phyloP scores from a whole-genome alignment of 176 grass and related monocot genomes.

The Oryza meyeriana region DNA sequence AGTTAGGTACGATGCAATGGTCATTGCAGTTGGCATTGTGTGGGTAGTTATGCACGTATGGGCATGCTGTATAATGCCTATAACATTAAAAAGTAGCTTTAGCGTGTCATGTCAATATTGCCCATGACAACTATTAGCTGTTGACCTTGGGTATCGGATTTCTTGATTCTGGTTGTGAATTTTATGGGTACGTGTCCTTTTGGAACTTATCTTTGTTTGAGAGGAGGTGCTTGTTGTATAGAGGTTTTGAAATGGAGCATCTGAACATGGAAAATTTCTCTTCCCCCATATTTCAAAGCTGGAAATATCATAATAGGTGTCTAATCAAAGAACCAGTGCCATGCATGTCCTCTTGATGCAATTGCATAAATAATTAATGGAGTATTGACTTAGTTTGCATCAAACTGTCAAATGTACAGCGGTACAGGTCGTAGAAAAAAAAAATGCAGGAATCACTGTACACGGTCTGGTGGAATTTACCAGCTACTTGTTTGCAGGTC shows the following conservation, averaged over 20 bases:
- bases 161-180: not conserved
- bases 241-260: not conserved
- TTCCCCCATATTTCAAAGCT: not conserved
- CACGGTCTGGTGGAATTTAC: not conserved
- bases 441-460: not conserved
- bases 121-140: not conserved
- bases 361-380: not conserved
- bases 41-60: not conserved
- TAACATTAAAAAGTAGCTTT: conserved; percentile 6
- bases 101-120: not conserved
- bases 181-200: not conserved
- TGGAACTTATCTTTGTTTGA: conserved; percentile 8
- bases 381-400: not conserved
- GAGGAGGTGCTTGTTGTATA: not conserved
- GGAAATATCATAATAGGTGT: not conserved
- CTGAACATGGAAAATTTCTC: conserved; percentile 2
- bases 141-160: not conserved
- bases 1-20: conserved; percentile 16
- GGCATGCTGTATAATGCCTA: not conserved
- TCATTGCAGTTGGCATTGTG: conserved; percentile 4
- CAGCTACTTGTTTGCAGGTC: conserved; percentile 49
- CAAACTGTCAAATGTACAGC: not conserved
- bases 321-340: not conserved
- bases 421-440: not conserved
- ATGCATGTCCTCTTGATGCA: not conserved